Evolutionary conservation across 1,284 basidiomycete species (phyloP).

Genomic region (Tremellales sp.): DNA sequence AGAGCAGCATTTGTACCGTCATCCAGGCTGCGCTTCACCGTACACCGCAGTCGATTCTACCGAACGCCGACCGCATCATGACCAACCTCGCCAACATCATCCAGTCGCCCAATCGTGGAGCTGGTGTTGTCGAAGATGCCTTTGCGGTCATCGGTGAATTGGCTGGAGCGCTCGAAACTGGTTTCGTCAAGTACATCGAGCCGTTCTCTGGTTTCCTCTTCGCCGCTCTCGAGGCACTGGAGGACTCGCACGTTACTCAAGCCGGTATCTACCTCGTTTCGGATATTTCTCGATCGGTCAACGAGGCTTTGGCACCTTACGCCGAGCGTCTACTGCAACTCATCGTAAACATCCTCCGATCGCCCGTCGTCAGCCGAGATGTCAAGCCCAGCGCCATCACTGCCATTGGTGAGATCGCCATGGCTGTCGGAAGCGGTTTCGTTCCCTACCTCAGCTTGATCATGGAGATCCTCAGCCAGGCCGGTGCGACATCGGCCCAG

Average conservation of each 20-base stretch:
- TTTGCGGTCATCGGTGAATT: slow-evolving; percentile 93
- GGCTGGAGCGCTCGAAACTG: slow-evolving; percentile 69
- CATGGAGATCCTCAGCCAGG: slow-evolving; percentile 87
- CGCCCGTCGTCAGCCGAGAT: slow-evolving; percentile 81
- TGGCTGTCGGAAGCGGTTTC: slow-evolving; percentile 82
- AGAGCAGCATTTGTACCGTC: slow-evolving; percentile 91
- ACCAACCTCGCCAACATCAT: slow-evolving; percentile 83
- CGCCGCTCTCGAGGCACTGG: slow-evolving; percentile 84
- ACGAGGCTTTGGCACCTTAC: slow-evolving; percentile 76
- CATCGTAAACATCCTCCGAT: slow-evolving; percentile 86
- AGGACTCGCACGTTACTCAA: slow-evolving; percentile 92
- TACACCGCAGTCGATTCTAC: slow-evolving; percentile 75
- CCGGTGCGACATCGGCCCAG: slow-evolving; percentile 76
- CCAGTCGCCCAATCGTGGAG: slow-evolving; percentile 80
- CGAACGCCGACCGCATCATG: slow-evolving; percentile 93
- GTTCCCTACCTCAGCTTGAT: slow-evolving; percentile 86
- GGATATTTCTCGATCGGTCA: slow-evolving; percentile 88
- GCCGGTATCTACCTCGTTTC: slow-evolving; percentile 94
- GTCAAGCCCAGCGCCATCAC: slow-evolving; percentile 95
- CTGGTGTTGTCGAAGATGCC: slow-evolving; percentile 94
- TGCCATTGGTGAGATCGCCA: slow-evolving; percentile 94
- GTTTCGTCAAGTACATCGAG: slow-evolving; percentile 82
- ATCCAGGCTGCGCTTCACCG: slow-evolving; percentile 81
- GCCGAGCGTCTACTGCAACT: slow-evolving; percentile 84
- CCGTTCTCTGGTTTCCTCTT: slow-evolving; percentile 88